These are phyloP conservation scores for Tuctoria greenei DNA, from an alignment of 176 grass and related monocot genomes.

Conservation along the genomic window DNA sequence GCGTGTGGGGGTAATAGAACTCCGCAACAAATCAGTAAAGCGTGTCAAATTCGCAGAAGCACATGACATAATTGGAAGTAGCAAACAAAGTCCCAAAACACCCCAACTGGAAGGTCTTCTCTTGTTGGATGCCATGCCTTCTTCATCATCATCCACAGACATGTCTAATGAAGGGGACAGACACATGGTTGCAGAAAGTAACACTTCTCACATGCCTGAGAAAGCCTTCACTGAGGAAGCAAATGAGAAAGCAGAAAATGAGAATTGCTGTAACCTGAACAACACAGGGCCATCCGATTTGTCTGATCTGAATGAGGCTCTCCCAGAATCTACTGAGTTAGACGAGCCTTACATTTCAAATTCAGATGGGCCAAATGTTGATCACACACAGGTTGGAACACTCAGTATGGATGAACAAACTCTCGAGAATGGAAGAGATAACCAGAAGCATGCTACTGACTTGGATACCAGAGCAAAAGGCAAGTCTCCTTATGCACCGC, in stretches of 20 bases:
- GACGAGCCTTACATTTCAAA: neutral
- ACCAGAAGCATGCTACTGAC: slow-evolving; percentile 15
- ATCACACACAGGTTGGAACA: slow-evolving; percentile 10
- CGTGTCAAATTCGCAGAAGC: slow-evolving; percentile 45
- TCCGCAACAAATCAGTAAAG: slow-evolving; percentile 43
- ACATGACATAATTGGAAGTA: slow-evolving; percentile 28
- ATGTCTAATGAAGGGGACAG: slow-evolving; percentile 46
- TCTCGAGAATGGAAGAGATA: slow-evolving; percentile 26
- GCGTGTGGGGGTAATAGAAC: slow-evolving; percentile 42
- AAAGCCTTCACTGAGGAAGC: slow-evolving; percentile 11
- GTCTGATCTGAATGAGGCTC: slow-evolving; percentile 49
- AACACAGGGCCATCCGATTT: slow-evolving; percentile 22
- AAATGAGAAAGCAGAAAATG: slow-evolving; percentile 17
- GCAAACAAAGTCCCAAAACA: slow-evolving; percentile 36
- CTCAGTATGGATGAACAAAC: slow-evolving; percentile 9
- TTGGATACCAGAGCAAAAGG: slow-evolving; percentile 31
- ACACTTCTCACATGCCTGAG: slow-evolving; percentile 26
- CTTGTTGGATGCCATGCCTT: slow-evolving; percentile 43
- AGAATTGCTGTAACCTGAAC: slow-evolving; percentile 24
- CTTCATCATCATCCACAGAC: slow-evolving; percentile 43
- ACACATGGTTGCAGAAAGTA: slow-evolving; percentile 31
- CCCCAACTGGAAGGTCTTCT: slow-evolving; percentile 36
- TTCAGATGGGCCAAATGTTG: slow-evolving; percentile 28
- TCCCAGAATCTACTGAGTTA: slow-evolving; percentile 34
- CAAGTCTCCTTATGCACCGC: neutral